Base-by-base conservation (phyloP, 148 eudicot species). In the Suaeda aralocaspica region DNA sequence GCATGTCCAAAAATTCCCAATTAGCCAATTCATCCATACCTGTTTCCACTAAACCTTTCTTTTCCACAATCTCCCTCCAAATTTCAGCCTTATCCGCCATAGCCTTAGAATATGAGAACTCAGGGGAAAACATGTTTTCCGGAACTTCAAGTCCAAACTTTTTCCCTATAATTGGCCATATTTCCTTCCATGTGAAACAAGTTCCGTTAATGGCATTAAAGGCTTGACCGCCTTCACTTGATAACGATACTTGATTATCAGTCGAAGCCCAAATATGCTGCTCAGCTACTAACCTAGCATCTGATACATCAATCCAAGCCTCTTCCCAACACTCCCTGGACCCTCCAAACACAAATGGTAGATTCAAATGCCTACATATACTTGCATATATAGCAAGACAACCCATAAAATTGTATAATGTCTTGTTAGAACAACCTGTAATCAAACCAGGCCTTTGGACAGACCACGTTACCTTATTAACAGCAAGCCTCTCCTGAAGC, bases 261-360 rank as follows among this genome's bases (percentile, higher is more conserved):
- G 86, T 90, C 0, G 96, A 80, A 19, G 88, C 90, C 98, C 98
- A 90, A 51, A 93, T 83, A 65, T 90, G 96, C 46, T 90, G 98
- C 65, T 88, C 86, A 2, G 98, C 98, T 67, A 93, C 92, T 33
- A 93, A 75, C 36, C 92, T 74, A 36, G 92, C 90, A 56, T 93
- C 98, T 1, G 98, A 90, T 9, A 84, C 78, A 61, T 92, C 98
- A 1, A 90, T 74, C 61, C 56, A 79, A 65, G 77, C 75, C 69
- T 90, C 95, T 56, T 93, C 96, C 92, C 94, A 93, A 50, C 98
- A 90, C 76, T 77, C 83, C 46, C 69, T 88, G 2, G 88, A 83
- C 64, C 98, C 98, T 6, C 94, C 92, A 74, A 93, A 93, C 73
- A 90, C 80, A 59, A 90, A 87, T 9, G 98, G 98, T 21, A 90